Percentiles rank a stretch among this genome's conserved stretches.
These are phyloP conservation scores for Pseudocercospora fijiensis DNA, from an alignment of 2,329 filamentous ascomycete species.

Conservation along the genomic window DNA sequence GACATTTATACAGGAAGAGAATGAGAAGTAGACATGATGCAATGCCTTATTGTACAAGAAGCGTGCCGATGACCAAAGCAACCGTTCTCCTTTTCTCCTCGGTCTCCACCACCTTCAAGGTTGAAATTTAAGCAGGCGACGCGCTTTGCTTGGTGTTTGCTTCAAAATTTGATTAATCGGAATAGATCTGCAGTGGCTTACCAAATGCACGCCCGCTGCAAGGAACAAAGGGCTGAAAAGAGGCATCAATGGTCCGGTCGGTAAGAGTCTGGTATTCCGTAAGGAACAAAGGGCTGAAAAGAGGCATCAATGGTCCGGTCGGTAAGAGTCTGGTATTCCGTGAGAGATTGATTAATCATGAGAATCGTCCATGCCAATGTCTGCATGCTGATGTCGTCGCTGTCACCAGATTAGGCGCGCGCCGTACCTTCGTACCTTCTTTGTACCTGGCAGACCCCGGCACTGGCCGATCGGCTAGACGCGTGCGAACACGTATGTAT, in stretches of 20 bases:
- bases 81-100: neutral
- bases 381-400: neutral
- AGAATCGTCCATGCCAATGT: neutral
- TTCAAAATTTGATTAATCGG: neutral
- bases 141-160: neutral
- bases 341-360: no score
- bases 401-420: neutral
- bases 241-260: neutral
- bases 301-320: neutral
- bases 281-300: slow-evolving; percentile 3
- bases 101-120: no score
- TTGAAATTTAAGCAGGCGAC: neutral
- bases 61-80: neutral
- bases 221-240: slow-evolving; percentile 3
- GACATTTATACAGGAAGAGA: neutral
- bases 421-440: no score
- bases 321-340: neutral
- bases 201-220: neutral
- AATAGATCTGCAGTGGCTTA: no score
- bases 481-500: neutral
- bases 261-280: neutral
- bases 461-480: neutral
- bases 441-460: neutral
- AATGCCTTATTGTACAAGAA: slow-evolving; percentile 5
- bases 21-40: neutral